A percentile compares a stretch with the other conserved stretches of the same genome.
Conservation (phyloP, 2,329 filamentous ascomycete species). For the Grosmannia serpens region DNA sequence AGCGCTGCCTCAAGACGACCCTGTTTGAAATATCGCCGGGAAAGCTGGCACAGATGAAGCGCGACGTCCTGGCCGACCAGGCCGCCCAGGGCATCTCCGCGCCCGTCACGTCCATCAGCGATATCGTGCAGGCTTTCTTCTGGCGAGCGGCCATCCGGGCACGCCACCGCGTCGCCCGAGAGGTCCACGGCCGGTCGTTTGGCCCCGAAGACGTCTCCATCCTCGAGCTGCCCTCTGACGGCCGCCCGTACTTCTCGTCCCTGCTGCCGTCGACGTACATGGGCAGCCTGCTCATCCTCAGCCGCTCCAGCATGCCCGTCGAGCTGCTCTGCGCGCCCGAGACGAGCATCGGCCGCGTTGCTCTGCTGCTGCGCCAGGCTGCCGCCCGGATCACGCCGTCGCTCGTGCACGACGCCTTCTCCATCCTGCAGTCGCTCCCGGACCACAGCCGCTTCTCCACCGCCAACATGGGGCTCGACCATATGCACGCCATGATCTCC, state of each 20-base stretch:
- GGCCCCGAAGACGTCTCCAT: neutral
- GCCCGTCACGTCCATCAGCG: neutral
- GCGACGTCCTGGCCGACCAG: neutral
- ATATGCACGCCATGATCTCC: conserved; percentile 3
- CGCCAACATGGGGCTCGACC: conserved; percentile 3
- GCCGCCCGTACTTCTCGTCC: neutral
- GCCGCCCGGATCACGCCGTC: neutral
- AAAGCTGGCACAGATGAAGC: neutral
- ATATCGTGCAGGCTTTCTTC: conserved; percentile 2
- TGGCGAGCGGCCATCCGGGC: conserved; percentile 1
- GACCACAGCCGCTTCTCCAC: conserved; percentile 3
- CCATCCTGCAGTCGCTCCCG: neutral
- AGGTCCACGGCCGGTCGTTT: neutral
- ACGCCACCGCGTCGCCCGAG: neutral
- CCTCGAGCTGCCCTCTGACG: conserved; percentile 1
- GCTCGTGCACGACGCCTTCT: neutral
- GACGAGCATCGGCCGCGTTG: neutral
- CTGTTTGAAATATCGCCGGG: neutral
- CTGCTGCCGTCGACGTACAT: neutral
- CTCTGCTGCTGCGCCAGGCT: neutral
- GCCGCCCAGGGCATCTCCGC: neutral
- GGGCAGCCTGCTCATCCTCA: conserved; percentile 1
- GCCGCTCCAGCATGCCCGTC: neutral
- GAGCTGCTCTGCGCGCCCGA: neutral
- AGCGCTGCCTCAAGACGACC: neutral